phyloP scores from a whole-genome alignment of 495 filamentous ascomycete species.

The Aspergillus nanangensis region DNA sequence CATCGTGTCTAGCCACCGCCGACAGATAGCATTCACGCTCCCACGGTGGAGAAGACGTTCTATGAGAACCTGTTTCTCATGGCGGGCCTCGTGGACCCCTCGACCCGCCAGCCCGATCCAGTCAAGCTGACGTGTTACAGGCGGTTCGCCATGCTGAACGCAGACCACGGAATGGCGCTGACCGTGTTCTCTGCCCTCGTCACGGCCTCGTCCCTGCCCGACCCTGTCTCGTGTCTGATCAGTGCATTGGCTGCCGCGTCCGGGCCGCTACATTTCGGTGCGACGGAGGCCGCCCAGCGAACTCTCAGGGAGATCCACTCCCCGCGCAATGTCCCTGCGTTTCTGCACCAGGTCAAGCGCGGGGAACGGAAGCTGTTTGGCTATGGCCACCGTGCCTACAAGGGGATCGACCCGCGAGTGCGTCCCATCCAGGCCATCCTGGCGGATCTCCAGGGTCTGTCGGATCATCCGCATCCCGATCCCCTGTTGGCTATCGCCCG shows the following conservation, averaged over 20 bases:
- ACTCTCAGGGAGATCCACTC: constrained; percentile 41
- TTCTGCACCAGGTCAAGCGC: constrained; percentile 47
- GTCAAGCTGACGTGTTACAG: constrained; percentile 26
- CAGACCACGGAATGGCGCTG: constrained; percentile 33
- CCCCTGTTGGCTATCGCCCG: constrained; percentile 45
- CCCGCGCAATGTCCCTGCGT: constrained; percentile 39
- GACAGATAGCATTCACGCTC: constrained; percentile 14
- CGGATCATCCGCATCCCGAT: too few species aligned
- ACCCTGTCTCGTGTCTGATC: constrained; percentile 39
- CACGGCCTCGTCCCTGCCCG: constrained; percentile 30
- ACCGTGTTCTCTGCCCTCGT: constrained; percentile 29
- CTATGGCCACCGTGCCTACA: constrained; percentile 58
- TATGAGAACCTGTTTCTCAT: constrained; percentile 33
- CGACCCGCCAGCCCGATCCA: constrained; percentile 14
- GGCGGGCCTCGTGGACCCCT: constrained; percentile 20
- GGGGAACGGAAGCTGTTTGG: constrained; percentile 51
- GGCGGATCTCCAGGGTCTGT: too few species aligned
- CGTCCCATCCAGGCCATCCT: constrained; percentile 44
- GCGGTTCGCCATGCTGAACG: constrained; percentile 28
- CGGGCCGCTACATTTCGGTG: constrained; percentile 55
- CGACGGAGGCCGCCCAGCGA: constrained; percentile 52
- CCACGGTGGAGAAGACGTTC: constrained; percentile 18
- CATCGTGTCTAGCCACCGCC: constrained; percentile 24
- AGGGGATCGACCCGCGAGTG: constrained; percentile 48
- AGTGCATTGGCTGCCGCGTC: constrained; percentile 45